These are phyloP conservation scores for Solanum hybrid DNA, from an alignment of 305 asterid species.

Conservation along the genomic window DNA sequence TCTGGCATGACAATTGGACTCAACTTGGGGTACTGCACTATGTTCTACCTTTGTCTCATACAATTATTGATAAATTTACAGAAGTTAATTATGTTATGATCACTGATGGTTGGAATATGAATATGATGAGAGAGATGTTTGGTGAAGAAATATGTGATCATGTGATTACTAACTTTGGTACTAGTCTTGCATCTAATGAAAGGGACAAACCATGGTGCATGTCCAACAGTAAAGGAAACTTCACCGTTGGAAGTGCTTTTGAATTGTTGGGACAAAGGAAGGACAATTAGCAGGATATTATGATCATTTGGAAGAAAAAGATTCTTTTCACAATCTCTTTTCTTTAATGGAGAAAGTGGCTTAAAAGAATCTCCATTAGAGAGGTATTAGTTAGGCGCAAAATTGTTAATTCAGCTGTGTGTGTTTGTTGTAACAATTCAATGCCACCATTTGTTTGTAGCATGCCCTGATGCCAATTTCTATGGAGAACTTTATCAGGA, in stretches of 20 bases:
- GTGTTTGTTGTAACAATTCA: background rate
- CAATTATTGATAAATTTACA: too few species aligned
- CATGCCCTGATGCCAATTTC: background rate
- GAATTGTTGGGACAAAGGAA: background rate
- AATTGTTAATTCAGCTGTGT: background rate
- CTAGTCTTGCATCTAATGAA: background rate
- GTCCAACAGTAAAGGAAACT: background rate
- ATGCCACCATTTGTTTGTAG: background rate
- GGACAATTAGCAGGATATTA: too few species aligned
- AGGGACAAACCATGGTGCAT: background rate
- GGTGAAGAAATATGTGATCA: background rate
- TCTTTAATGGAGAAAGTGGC: background rate
- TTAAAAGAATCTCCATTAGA: background rate
- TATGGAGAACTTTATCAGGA: background rate
- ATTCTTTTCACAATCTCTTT: background rate
- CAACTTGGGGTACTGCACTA: background rate
- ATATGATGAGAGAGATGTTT: background rate
- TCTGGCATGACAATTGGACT: background rate
- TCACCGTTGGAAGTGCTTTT: background rate
- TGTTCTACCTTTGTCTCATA: background rate
- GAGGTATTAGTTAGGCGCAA: background rate
- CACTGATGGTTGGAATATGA: too few species aligned
- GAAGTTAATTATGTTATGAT: too few species aligned
- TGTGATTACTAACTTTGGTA: background rate
- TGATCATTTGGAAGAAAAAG: background rate